Percentiles rank a stretch among this genome's conserved stretches.
Conservation (phyloP, 805 yeast species). For the Lachancea cidri region DNA sequence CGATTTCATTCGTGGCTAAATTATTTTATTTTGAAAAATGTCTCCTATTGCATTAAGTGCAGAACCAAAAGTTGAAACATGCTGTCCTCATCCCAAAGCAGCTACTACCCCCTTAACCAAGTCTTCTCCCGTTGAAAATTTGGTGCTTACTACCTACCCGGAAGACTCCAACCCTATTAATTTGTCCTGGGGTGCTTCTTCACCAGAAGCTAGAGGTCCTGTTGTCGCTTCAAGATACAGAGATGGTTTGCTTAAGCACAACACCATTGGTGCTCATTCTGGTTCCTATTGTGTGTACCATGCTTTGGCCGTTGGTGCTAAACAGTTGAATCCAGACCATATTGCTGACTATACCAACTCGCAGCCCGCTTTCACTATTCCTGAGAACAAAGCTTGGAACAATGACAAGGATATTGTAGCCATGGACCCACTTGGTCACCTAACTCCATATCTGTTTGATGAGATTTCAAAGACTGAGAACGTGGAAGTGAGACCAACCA, state of each 20-base stretch:
- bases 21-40: neutral
- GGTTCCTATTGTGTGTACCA: slow-evolving; percentile 63
- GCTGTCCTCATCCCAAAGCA: neutral
- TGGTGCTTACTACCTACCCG: slow-evolving; percentile 49
- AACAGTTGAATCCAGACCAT: slow-evolving; percentile 48
- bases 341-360: slow-evolving; percentile 58
- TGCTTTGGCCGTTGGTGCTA: slow-evolving; percentile 59
- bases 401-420: slow-evolving; percentile 53
- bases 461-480: slow-evolving; percentile 41
- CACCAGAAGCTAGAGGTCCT: slow-evolving; percentile 50
- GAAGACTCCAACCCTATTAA: slow-evolving; percentile 48
- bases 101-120: neutral
- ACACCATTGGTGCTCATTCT: slow-evolving; percentile 60
- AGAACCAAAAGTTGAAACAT: neutral
- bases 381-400: slow-evolving; percentile 54
- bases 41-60: slow-evolving; percentile 1
- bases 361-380: slow-evolving; percentile 53
- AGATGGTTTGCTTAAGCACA: slow-evolving; percentile 48
- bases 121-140: slow-evolving; percentile 14
- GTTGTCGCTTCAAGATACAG: slow-evolving; percentile 48
- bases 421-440: slow-evolving; percentile 63
- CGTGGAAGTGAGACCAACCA: slow-evolving; percentile 58
- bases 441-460: slow-evolving; percentile 54
- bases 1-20: neutral
- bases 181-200: slow-evolving; percentile 48